phyloP scores from a whole-genome alignment of 2,329 filamentous ascomycete species.

The Fusarium sp. region DNA sequence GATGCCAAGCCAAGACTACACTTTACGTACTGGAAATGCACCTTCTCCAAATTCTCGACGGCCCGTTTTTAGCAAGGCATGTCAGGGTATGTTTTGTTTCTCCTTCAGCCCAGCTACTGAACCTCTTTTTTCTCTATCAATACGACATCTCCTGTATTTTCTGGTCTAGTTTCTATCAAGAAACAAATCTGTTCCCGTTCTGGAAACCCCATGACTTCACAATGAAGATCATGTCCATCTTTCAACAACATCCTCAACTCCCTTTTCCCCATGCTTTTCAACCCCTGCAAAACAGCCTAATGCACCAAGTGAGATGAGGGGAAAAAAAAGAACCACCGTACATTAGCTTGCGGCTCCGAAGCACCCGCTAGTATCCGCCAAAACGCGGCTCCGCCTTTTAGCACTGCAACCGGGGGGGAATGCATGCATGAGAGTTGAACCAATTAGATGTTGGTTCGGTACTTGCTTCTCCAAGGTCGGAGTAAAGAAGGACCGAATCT shows the following conservation, averaged over 20 bases:
- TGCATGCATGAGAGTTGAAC: background rate
- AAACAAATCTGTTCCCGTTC: background rate
- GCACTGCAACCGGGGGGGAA: conserved; percentile 8
- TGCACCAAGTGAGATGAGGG: conserved; percentile 31
- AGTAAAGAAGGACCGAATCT: conserved; percentile 12
- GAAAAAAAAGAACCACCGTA: conserved; percentile 16
- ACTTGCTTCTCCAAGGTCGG: conserved; percentile 10
- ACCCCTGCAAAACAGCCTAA: conserved; percentile 5
- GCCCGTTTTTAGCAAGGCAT: background rate
- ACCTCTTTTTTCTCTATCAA: background rate
- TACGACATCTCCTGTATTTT: background rate
- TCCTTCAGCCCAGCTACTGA: background rate
- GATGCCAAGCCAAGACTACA: background rate
- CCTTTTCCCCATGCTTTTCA: conserved; percentile 16
- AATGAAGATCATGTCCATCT: background rate
- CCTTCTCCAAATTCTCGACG: conserved; percentile 13
- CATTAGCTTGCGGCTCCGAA: conserved; percentile 40
- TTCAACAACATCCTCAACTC: conserved; percentile 2
- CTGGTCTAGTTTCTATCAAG: background rate
- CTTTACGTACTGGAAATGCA: conserved; percentile 3
- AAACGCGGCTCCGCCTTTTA: conserved; percentile 45
- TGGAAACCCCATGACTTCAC: background rate
- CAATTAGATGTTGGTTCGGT: conserved; percentile 7
- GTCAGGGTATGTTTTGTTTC: background rate
- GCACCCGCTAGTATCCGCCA: conserved; percentile 34